Evolutionary conservation across 1,284 basidiomycete species (phyloP), one percentile per base, ranked within the genome.

Genomic region (Microbotryomycetes sp.): DNA sequence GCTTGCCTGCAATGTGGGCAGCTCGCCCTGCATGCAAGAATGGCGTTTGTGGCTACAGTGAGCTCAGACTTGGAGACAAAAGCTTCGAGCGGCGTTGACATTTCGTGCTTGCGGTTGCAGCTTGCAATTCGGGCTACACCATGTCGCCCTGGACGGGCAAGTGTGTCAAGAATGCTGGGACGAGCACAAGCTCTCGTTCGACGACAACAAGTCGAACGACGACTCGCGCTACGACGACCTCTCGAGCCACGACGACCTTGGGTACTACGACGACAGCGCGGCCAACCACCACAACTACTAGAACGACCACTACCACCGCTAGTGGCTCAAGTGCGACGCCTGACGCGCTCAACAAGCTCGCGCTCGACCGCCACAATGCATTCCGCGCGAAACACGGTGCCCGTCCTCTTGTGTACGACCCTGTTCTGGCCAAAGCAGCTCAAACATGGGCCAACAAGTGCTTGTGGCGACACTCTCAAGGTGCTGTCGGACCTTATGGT

Each of bases 341-440:
- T 11, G 28, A 24, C 27, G 23, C 49, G 11, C 18, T 51, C 49
- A 29, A 51, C 18, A 28, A 13, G 5, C 45, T 51, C 2, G 61
- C 64, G 11, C 52, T 68, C 15, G 28, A 41, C 5, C 59, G 60
- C 26, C 66, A 68, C 64, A 68, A 68, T 54, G 24, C 27, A 1
- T 63, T 61, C 59, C 54, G 66, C 6, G 66, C 64, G 0, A 21
- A 49, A 4, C 66, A 68, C 51, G 52, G 47, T 13, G 64, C 66
- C 5, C 3, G 28, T 9, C 23, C 66, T 0, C 29, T 68, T 15
- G 45, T 30, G 0, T 68, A 64, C 63, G 30, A 52, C 11, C 45
- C 50, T 23, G 46, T 48, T 2, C 52, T 65, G 5, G 64, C 64
- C 1, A 51, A 56, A 5, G 56, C 57, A 1, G 66, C 66, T 4